These are phyloP conservation scores for Erysimum cheiri DNA, from an alignment of 441 rosid species.

Conservation along the genomic window DNA sequence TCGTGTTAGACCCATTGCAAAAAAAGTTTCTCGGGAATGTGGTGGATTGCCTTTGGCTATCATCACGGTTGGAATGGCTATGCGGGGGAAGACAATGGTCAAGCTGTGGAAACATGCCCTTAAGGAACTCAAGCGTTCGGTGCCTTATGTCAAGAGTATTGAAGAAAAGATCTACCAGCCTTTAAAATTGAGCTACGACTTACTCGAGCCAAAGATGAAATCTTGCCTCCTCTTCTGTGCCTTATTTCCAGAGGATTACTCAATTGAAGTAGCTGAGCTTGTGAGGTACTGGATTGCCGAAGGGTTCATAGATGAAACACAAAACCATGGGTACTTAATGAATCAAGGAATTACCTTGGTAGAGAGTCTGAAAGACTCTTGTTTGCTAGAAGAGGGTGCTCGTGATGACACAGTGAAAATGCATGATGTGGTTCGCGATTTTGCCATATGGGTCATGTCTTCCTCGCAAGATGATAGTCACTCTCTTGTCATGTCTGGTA, in stretches of 20 bases:
- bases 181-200: slow-evolving; percentile 50
- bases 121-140: slow-evolving; percentile 43
- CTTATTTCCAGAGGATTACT: slow-evolving; percentile 53
- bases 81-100: slow-evolving; percentile 43
- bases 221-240: slow-evolving; percentile 54
- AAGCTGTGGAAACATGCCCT: slow-evolving; percentile 48
- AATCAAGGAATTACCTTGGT: slow-evolving; percentile 45
- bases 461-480: slow-evolving; percentile 37
- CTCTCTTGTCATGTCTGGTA: slow-evolving; percentile 46
- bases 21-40: slow-evolving; percentile 43
- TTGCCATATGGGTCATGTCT: slow-evolving; percentile 50
- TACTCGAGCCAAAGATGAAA: slow-evolving; percentile 37
- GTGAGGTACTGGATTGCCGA: slow-evolving; percentile 48
- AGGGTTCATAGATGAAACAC: slow-evolving; percentile 43
- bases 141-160: slow-evolving; percentile 42
- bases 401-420: slow-evolving; percentile 43
- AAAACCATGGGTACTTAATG: slow-evolving; percentile 33
- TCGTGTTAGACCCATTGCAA: slow-evolving; percentile 41
- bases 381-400: slow-evolving; percentile 48
- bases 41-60: slow-evolving; percentile 52
- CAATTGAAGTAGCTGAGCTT: slow-evolving; percentile 45
- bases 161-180: slow-evolving; percentile 49
- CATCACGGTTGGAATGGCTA: slow-evolving; percentile 45
- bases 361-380: slow-evolving; percentile 49
- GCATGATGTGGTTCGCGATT: slow-evolving; percentile 55